Evolutionary conservation across 1,139 yeast species (phyloP), one percentile per base, ranked within the genome.

Genomic region (Spathaspora sp.): DNA sequence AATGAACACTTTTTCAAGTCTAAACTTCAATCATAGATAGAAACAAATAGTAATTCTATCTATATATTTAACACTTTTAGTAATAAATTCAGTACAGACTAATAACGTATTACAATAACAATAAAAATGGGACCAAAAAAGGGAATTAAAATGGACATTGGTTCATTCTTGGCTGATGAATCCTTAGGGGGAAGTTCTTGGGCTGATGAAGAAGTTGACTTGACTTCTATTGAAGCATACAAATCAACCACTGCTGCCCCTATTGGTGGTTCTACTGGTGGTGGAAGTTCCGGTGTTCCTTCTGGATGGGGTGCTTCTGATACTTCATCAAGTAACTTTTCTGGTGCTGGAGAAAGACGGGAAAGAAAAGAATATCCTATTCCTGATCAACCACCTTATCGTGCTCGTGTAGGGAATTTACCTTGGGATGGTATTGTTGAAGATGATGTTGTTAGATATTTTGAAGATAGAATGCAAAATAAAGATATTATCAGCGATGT

Each of bases 351-450:
- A 9, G 44, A 36, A 18, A 61, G 61, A 53, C 56, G 58, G 46
- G 73, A 77, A 53, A 80, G 89, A 66, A 79, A 76, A 52, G 93
- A 84, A 60, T 86, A 72, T 59, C 96, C 96, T 40, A 76, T 95
- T 51, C 99, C 99, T 42, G 95, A 90, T 59, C 78, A 73, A 46
- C 91, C 97, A 26, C 99, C 99, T 47, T 95, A 70, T 76, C 86
- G 89, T 60, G 97, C 97, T 17, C 82, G 90, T 67, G 78, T 93
- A 56, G 81, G 83, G 61, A 90, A 91, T 68, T 80, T 95, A 63
- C 90, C 97, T 49, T 88, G 89, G 84, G 93, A 87, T 54, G 36
- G 36, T 2, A 79, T 82, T 41, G 69, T 75, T 47, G 97, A 91
- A 64, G 82, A 74, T 33, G 81, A 75, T 40, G 75, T 93, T 51